A percentile compares a stretch with the other conserved stretches of the same genome.
Evolutionary conservation across 139 green algal genomes (phyloP).

Genomic region (Coelastrella sp.): DNA sequence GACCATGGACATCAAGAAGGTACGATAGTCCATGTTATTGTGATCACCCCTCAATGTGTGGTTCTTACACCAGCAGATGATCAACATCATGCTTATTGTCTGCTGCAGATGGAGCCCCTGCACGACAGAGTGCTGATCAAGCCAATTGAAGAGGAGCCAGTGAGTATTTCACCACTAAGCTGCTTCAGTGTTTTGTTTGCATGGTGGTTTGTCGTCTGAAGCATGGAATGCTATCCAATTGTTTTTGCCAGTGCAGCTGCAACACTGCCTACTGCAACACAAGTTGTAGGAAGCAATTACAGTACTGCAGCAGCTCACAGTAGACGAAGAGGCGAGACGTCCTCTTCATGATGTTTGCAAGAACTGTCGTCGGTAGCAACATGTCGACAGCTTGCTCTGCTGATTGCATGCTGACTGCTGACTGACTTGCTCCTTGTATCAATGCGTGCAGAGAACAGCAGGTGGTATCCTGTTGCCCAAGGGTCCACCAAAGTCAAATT

Average conservation of each 20-base stretch:
- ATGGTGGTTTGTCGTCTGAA: not conserved
- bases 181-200: not conserved
- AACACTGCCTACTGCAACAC: too few relatives aligned
- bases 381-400: not conserved
- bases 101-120: constrained; percentile 63
- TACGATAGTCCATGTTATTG: not conserved
- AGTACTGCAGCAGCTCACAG: too few relatives aligned
- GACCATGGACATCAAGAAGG: constrained; percentile 40
- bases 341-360: too few relatives aligned
- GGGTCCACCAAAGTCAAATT: constrained; percentile 66
- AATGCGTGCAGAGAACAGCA: constrained; percentile 54
- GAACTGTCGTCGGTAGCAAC: too few relatives aligned
- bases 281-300: too few relatives aligned
- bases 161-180: not conserved
- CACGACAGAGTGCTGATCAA: constrained; percentile 67
- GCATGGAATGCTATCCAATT: too few relatives aligned
- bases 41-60: not conserved
- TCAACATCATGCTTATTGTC: not conserved
- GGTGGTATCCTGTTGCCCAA: constrained; percentile 71
- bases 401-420: not conserved
- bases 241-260: too few relatives aligned
- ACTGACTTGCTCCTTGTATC: not conserved
- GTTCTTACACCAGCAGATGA: not conserved
- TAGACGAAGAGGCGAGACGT: too few relatives aligned
- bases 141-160: constrained; percentile 67